phyloP scores from a whole-genome alignment of 2,329 filamentous ascomycete species.

The Aspergillus cejpii region DNA sequence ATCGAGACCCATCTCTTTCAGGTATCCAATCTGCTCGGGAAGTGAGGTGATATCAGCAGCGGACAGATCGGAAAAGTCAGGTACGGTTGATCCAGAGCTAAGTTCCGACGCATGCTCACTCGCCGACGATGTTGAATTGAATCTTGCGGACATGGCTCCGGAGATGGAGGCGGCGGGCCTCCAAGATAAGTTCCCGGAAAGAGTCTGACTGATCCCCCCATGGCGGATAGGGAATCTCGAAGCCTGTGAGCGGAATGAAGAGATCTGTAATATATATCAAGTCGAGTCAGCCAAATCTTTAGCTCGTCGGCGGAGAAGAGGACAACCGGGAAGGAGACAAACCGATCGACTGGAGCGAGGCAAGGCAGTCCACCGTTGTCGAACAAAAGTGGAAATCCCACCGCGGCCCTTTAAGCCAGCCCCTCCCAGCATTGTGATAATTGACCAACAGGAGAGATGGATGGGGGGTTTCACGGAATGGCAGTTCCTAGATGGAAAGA shows the following conservation, averaged over 20 bases:
- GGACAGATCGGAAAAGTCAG: conserved; percentile 21
- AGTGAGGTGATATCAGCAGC: conserved; percentile 47
- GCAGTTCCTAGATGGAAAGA: conserved; percentile 6
- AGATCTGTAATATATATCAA: conserved; percentile 26
- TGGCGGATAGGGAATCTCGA: conserved; percentile 18
- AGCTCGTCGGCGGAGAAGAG: neutral
- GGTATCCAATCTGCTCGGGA: conserved; percentile 71
- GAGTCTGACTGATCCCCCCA: conserved; percentile 16
- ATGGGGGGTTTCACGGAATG: neutral
- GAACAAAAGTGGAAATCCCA: conserved; percentile 37
- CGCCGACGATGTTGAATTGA: conserved; percentile 35
- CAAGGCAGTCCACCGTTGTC: conserved; percentile 24
- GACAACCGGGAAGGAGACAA: conserved; percentile 14
- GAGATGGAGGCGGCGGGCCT: conserved; percentile 18
- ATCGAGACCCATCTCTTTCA: conserved; percentile 75
- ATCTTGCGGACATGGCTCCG: conserved; percentile 28
- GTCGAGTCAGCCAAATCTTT: conserved; percentile 12
- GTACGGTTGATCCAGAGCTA: conserved; percentile 5
- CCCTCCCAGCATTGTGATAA: conserved; percentile 48
- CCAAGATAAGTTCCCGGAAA: conserved; percentile 21
- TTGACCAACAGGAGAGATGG: neutral
- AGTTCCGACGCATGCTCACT: conserved; percentile 2
- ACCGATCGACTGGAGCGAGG: conserved; percentile 33
- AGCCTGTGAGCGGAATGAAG: conserved; percentile 28
- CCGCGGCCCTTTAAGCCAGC: conserved; percentile 47